Percentiles rank a stretch among this genome's conserved stretches.
These are phyloP conservation scores for Darksidea phi DNA, from an alignment of 495 filamentous ascomycete genomes.

Conservation along the genomic window DNA sequence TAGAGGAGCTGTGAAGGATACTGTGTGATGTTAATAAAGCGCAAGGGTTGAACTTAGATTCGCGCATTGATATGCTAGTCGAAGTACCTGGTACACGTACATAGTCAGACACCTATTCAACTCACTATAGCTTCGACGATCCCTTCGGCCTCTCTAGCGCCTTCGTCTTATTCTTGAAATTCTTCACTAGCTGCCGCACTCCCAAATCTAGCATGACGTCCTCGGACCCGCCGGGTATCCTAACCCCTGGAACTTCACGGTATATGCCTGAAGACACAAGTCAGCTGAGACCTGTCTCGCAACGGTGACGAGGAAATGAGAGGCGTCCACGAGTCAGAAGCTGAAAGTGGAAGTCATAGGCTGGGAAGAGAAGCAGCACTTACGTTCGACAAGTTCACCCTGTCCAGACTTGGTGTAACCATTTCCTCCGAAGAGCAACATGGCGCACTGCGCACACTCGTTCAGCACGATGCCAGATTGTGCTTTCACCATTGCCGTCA, in stretches of 20 bases:
- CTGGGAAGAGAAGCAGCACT: no score
- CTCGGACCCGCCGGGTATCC: slow-evolving; percentile 70
- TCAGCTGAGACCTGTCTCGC: no score
- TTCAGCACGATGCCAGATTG: slow-evolving; percentile 67
- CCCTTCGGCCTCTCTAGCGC: slow-evolving; percentile 50
- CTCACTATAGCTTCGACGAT: slow-evolving; percentile 38
- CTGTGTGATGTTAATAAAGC: no score
- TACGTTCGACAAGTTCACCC: slow-evolving; percentile 69
- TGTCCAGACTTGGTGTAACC: slow-evolving; percentile 67
- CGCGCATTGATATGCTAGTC: not conserved
- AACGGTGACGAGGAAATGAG: not conserved
- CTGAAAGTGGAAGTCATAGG: no score
- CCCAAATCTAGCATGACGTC: slow-evolving; percentile 73
- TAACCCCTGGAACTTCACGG: slow-evolving; percentile 60
- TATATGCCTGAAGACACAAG: slow-evolving; percentile 53
- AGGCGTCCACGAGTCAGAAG: not conserved
- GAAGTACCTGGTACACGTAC: not conserved
- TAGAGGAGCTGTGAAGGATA: no score
- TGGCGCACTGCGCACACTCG: slow-evolving; percentile 65
- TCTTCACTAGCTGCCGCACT: slow-evolving; percentile 70
- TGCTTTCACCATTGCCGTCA: slow-evolving; percentile 70
- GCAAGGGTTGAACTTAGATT: not conserved
- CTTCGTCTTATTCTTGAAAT: slow-evolving; percentile 63
- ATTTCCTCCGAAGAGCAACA: slow-evolving; percentile 71
- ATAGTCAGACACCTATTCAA: not conserved